Evolutionary conservation across 768 basidiomycete species (phyloP), one percentile per base, ranked within the genome.

Genomic region (Podaxis pistillaris): DNA sequence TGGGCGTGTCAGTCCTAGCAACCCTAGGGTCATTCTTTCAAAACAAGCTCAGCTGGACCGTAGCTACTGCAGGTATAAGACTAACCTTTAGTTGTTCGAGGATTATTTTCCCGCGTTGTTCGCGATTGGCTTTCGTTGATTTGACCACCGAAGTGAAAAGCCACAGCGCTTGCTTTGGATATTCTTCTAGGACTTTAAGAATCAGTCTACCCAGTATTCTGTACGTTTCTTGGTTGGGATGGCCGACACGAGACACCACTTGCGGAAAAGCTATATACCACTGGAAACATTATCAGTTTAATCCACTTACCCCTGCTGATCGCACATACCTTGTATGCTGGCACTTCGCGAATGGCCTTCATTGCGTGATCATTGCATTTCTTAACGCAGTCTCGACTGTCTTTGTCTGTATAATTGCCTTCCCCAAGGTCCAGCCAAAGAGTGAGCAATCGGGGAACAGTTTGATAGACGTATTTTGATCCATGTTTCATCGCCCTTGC

Each of bases 261-360:
- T 98, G 97, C 2, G 96, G 95, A 65, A 98, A 96, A 1, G 94
- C 96, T 0, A 91, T 95, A 67, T 87, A 91, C 94, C 96, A 98
- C 95, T 98, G 52, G 15, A 56, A 51, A 15, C 7, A 17, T 46
- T 46, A 46, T 4, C 66, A 47, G 60, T 8, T 24, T 50, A 9
- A 50, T 50, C 49, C 24, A 3, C 41, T 26, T 50, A 17, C 17
- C 24, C 8, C 8, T 12, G 13, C 47, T 66, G 56, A 30, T 49
- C 38, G 52, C 6, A 15, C 77, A 63, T 58, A 87, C 96, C 79
- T 96, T 96, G 76, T 92, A 98, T 0, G 82, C 80, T 0, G 96
- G 91, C 1, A 91, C 78, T 1, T 79, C 80, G 46, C 77, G 79
- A 40, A 89, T 83, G 6, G 87, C 80, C 46, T 73, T 79, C 15